Conservation (phyloP, 768 basidiomycete species). For the Amylocystis lapponica region DNA sequence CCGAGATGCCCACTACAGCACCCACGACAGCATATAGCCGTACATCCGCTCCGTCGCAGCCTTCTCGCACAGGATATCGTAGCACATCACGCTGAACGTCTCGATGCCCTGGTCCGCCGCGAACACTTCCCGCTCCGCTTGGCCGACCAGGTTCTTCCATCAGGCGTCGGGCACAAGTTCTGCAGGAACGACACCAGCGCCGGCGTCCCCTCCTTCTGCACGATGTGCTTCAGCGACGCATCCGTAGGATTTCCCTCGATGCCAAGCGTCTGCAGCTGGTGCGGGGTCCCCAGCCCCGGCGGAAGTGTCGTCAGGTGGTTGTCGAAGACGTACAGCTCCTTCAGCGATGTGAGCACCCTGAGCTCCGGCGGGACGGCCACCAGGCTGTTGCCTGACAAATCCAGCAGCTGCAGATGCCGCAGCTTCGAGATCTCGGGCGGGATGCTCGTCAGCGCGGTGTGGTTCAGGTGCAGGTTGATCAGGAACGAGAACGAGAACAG, state of each 20-base stretch:
- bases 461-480: conserved; percentile 92
- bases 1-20: conserved; percentile 91
- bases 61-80: conserved; percentile 92
- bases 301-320: conserved; percentile 87
- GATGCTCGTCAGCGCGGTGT: conserved; percentile 75
- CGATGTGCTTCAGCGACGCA: conserved; percentile 61
- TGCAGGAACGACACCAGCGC: conserved; percentile 88
- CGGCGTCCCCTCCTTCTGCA: conserved; percentile 93
- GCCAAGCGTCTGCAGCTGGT: conserved; percentile 89
- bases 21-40: conserved; percentile 96
- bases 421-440: conserved; percentile 82
- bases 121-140: conserved; percentile 53
- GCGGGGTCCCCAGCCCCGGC: conserved; percentile 79
- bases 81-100: conserved; percentile 75
- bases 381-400: conserved; percentile 87
- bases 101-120: conserved; percentile 64
- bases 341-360: conserved; percentile 83
- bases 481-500: conserved; percentile 90
- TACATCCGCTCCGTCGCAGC: conserved; percentile 86
- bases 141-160: conserved; percentile 63
- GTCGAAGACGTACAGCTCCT: conserved; percentile 94
- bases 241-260: conserved; percentile 97
- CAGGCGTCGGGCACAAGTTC: conserved; percentile 83
- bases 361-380: conserved; percentile 75
- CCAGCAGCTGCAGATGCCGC: conserved; percentile 81